These are phyloP conservation scores for Myxozyma melibiosi DNA, from an alignment of 805 yeast genomes.

Conservation along the genomic window DNA sequence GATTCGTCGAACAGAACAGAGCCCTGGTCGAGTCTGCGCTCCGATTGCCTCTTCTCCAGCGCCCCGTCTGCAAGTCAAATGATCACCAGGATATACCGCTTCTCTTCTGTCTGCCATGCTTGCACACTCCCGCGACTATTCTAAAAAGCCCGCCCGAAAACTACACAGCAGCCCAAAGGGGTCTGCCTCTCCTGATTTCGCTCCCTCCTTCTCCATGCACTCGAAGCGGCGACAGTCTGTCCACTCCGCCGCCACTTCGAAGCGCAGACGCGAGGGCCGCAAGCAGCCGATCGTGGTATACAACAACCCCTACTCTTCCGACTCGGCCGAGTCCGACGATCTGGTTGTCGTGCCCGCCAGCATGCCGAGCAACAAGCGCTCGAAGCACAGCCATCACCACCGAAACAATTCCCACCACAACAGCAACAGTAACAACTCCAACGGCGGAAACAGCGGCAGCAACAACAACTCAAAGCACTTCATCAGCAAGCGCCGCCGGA, in stretches of 20 bases:
- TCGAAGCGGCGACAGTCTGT: conserved; percentile 7
- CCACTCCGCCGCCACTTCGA: neutral
- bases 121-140: conserved; percentile 1
- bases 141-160: conserved; percentile 8
- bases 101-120: conserved; percentile 1
- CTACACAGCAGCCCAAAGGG: conserved; percentile 3
- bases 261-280: conserved; percentile 15
- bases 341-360: neutral
- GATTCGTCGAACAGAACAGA: too few relatives aligned
- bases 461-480: conserved; percentile 7
- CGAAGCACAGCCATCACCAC: conserved; percentile 7
- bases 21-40: neutral
- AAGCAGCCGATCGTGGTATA: conserved; percentile 15
- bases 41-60: neutral
- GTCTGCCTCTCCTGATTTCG: conserved; percentile 4
- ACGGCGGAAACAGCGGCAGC: neutral
- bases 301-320: conserved; percentile 29
- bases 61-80: conserved; percentile 12
- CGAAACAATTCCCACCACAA: neutral
- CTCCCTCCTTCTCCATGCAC: neutral
- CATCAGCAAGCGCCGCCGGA: conserved; percentile 2
- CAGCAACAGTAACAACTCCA: neutral
- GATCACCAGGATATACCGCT: conserved; percentile 23
- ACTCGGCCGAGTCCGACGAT: conserved; percentile 14
- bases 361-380: neutral